Evolutionary conservation across 495 filamentous ascomycete genomes (phyloP).

Genomic region (Hapsidospora chrysogenum): DNA sequence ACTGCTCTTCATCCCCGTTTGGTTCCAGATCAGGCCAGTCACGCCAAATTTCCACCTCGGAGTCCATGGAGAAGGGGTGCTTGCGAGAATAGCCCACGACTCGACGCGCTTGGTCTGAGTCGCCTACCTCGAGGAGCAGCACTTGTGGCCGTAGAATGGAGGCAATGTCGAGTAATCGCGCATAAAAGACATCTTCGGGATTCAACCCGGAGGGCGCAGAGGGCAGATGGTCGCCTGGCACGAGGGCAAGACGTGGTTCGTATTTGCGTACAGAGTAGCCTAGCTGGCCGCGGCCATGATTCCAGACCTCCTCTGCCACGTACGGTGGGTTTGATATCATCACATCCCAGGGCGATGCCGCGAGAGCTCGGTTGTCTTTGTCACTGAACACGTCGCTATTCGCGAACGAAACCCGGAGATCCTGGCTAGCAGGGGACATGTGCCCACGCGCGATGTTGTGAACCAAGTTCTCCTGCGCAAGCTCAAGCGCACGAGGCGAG

Average conservation of each 20-base stretch:
- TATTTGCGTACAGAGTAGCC: constrained; percentile 54
- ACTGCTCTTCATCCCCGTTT: not conserved
- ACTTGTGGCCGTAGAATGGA: constrained; percentile 17
- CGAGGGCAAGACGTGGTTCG: constrained; percentile 66
- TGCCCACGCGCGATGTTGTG: constrained; percentile 25
- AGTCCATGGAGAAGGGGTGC: constrained; percentile 5
- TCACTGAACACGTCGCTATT: constrained; percentile 36
- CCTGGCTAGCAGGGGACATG: not conserved
- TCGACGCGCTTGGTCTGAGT: constrained; percentile 38
- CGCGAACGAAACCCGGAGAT: constrained; percentile 26
- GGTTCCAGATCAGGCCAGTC: constrained; percentile 20
- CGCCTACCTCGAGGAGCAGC: constrained; percentile 42
- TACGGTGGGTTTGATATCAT: constrained; percentile 86
- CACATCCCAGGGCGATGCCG: constrained; percentile 35
- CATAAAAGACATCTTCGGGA: constrained; percentile 45
- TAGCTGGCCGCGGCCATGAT: constrained; percentile 6
- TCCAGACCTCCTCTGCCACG: constrained; percentile 48
- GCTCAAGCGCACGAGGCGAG: constrained; percentile 36
- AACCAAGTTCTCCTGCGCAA: constrained; percentile 43
- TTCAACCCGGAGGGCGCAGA: constrained; percentile 1
- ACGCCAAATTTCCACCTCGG: constrained; percentile 34
- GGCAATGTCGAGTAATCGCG: constrained; percentile 26
- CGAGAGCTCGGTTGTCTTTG: constrained; percentile 7
- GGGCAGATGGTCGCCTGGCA: constrained; percentile 23
- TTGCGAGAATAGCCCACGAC: constrained; percentile 27